phyloP scores from a whole-genome alignment of 805 yeast species.

The Metschnikowia matae region DNA sequence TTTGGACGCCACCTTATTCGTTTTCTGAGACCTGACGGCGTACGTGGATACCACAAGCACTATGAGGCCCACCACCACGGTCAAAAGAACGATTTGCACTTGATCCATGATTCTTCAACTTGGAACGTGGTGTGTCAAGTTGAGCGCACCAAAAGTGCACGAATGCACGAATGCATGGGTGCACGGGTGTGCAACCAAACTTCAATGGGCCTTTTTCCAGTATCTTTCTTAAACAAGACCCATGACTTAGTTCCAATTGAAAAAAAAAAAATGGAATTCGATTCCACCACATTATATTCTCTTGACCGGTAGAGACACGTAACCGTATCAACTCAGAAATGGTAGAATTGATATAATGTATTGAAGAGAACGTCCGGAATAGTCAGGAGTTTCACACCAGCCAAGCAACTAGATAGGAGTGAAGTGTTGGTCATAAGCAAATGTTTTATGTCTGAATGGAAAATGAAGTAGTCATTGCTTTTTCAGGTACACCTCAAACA shows the following conservation, averaged over 20 bases:
- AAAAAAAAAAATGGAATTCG: no score
- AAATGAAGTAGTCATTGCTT: no score
- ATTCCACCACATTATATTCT: no score
- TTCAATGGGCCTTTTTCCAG: background rate
- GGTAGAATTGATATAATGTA: no score
- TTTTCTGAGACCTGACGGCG: slow-evolving; percentile 1
- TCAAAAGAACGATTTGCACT: slow-evolving; percentile 13
- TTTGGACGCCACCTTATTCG: slow-evolving; percentile 6
- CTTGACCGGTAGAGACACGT: no score
- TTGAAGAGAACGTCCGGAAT: background rate
- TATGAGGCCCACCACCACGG: slow-evolving; percentile 16
- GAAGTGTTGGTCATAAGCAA: no score
- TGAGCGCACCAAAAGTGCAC: background rate
- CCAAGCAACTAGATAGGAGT: no score
- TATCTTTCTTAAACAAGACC: no score
- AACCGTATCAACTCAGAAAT: background rate
- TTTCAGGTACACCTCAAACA: no score
- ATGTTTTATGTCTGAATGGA: no score
- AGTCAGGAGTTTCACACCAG: background rate
- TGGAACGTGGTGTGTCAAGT: background rate
- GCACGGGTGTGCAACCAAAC: background rate
- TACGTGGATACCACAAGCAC: slow-evolving; percentile 10
- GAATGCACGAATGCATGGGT: no score
- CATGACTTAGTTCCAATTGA: no score
- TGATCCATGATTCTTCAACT: slow-evolving; percentile 11